Conservation (phyloP, 768 basidiomycete genomes). For the Rubroboletus pulcherrimus region DNA sequence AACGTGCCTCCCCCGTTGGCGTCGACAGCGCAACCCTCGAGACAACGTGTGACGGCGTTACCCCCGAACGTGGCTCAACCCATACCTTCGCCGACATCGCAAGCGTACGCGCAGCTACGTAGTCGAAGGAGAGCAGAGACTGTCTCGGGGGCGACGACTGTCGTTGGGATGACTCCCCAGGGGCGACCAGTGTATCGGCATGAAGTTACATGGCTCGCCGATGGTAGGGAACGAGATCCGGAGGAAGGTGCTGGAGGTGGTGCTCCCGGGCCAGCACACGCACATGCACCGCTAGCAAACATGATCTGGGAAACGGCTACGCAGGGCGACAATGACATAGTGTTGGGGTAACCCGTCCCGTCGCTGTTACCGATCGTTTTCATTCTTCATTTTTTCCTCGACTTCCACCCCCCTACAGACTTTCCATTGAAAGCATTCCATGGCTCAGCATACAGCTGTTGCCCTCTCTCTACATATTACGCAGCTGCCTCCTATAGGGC, state of each 20-base stretch:
- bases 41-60: conserved; percentile 29
- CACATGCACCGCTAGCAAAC: conserved; percentile 20
- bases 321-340: conserved; percentile 29
- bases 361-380: conserved; percentile 2
- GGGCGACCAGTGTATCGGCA: conserved; percentile 29
- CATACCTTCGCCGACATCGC: conserved; percentile 19
- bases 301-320: conserved; percentile 29
- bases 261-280: conserved; percentile 18
- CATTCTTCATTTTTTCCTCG: neutral
- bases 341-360: conserved; percentile 23
- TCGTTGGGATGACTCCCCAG: conserved; percentile 26
- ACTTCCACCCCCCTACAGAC: neutral
- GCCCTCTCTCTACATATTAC: neutral
- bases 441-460: conserved; percentile 3
- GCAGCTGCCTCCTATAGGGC: neutral
- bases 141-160: conserved; percentile 29
- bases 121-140: conserved; percentile 34
- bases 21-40: conserved; percentile 13
- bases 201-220: conserved; percentile 26
- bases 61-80: conserved; percentile 25
- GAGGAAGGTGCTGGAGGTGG: conserved; percentile 19
- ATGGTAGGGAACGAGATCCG: conserved; percentile 15
- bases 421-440: conserved; percentile 1
- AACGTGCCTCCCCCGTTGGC: conserved; percentile 15
- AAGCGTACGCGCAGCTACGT: conserved; percentile 18